Conservation (phyloP, 2,329 filamentous ascomycete species). For the Ceratocystis variospora region DNA sequence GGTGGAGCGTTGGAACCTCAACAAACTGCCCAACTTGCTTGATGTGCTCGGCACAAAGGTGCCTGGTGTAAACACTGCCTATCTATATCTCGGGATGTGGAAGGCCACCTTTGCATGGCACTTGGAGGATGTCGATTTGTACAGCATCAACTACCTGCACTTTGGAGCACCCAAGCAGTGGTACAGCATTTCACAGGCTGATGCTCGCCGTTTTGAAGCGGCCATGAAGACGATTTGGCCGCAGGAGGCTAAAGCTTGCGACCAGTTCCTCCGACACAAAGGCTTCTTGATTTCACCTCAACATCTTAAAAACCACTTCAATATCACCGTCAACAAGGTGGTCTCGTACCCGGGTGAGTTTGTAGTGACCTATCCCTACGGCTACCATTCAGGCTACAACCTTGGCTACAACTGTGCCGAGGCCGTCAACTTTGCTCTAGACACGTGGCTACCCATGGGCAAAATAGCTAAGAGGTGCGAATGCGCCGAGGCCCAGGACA, state of each 20-base stretch:
- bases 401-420: conserved; percentile 97
- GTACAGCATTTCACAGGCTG: conserved; percentile 97
- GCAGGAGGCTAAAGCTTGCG: conserved; percentile 84
- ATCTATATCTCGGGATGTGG: conserved; percentile 98
- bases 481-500: conserved; percentile 87
- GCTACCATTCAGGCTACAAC: conserved; percentile 96
- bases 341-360: conserved; percentile 96
- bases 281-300: conserved; percentile 92
- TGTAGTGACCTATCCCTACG: conserved; percentile 95
- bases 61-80: conserved; percentile 94
- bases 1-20: conserved; percentile 80
- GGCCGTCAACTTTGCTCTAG: conserved; percentile 94
- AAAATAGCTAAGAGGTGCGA: conserved; percentile 94
- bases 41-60: conserved; percentile 92
- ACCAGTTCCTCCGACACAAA: conserved; percentile 94
- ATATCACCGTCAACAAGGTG: conserved; percentile 90
- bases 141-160: conserved; percentile 99
- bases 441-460: conserved; percentile 89
- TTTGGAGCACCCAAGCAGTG: conserved; percentile 98
- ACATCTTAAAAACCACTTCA: conserved; percentile 72
- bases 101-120: conserved; percentile 99
- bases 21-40: conserved; percentile 81
- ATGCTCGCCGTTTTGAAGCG: conserved; percentile 80
- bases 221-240: conserved; percentile 96
- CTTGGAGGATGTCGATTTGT: conserved; percentile 93